phyloP scores from a whole-genome alignment of 1,139 yeast species.

The Protomyces inundatus region DNA sequence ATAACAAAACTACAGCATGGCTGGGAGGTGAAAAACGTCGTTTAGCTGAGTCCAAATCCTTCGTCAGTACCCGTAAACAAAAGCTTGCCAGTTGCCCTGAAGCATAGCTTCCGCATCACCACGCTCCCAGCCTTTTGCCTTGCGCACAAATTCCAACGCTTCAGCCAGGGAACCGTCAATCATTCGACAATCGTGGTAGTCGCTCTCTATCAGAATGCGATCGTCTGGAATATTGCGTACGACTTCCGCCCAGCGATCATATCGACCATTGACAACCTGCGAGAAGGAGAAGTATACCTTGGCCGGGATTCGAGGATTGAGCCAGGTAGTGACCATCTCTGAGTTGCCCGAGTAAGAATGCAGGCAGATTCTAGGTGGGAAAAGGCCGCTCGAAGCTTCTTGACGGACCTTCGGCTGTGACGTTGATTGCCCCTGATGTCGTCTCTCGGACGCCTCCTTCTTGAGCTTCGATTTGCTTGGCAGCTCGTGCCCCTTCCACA shows the following conservation, averaged over 20 bases:
- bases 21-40: too few species aligned
- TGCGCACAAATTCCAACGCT: conserved; percentile 11
- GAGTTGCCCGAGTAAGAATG: conserved; percentile 85
- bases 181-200: conserved; percentile 40
- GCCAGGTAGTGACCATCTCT: conserved; percentile 41
- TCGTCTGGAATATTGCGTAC: conserved; percentile 39
- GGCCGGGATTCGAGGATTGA: conserved; percentile 29
- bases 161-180: conserved; percentile 19
- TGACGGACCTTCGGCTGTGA: not conserved
- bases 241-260: conserved; percentile 36
- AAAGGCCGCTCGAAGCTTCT: not conserved
- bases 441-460: not conserved
- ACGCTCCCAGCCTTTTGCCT: conserved; percentile 23
- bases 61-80: not conserved
- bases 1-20: too few species aligned
- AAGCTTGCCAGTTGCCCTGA: conserved; percentile 6
- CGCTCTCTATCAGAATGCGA: conserved; percentile 53
- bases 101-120: conserved; percentile 1
- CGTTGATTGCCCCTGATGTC: not conserved
- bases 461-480: conserved; percentile 23
- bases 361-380: conserved; percentile 48
- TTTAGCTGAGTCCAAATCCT: not conserved
- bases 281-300: conserved; percentile 56
- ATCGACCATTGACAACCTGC: conserved; percentile 51
- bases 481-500: conserved; percentile 30